Conservation (phyloP, 176 grass and related monocot genomes). For the Themeda triandra region DNA sequence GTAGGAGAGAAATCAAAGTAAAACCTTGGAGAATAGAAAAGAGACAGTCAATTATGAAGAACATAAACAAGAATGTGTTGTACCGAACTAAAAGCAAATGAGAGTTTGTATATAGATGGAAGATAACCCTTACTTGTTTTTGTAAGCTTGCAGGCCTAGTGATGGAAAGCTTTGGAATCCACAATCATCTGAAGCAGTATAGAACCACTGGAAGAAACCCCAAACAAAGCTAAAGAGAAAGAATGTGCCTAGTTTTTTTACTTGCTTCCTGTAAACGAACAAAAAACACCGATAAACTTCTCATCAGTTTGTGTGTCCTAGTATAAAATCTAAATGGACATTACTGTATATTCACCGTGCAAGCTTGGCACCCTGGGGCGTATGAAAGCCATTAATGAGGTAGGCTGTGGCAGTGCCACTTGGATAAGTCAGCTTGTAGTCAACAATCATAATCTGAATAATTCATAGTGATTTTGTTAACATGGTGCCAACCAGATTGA, state of each 20-base stretch:
- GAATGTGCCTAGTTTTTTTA: conserved; percentile 41
- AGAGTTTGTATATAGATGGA: background rate
- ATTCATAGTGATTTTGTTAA: background rate
- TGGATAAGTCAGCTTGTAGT: conserved; percentile 69
- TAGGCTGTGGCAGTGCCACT: conserved; percentile 61
- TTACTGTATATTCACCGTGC: conserved; percentile 37
- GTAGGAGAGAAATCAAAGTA: conserved; percentile 55
- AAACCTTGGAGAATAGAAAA: conserved; percentile 29
- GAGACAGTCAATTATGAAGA: background rate
- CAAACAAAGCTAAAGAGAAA: conserved; percentile 49
- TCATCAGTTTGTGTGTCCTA: background rate
- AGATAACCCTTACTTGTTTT: conserved; percentile 25
- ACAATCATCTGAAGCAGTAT: conserved; percentile 37
- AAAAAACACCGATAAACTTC: background rate
- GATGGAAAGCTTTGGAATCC: conserved; percentile 49
- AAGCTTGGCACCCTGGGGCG: conserved; percentile 42
- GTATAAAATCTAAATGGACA: background rate
- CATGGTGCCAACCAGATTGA: background rate
- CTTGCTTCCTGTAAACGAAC: conserved; percentile 42
- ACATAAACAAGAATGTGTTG: background rate
- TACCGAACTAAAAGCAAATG: background rate
- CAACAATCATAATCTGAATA: conserved; percentile 63
- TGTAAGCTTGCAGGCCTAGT: conserved; percentile 42
- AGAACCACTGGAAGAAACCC: conserved; percentile 78
- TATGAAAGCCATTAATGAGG: conserved; percentile 68